These are phyloP conservation scores for Ustilago hordei DNA, from an alignment of 1,284 basidiomycete genomes.

Conservation along the genomic window DNA sequence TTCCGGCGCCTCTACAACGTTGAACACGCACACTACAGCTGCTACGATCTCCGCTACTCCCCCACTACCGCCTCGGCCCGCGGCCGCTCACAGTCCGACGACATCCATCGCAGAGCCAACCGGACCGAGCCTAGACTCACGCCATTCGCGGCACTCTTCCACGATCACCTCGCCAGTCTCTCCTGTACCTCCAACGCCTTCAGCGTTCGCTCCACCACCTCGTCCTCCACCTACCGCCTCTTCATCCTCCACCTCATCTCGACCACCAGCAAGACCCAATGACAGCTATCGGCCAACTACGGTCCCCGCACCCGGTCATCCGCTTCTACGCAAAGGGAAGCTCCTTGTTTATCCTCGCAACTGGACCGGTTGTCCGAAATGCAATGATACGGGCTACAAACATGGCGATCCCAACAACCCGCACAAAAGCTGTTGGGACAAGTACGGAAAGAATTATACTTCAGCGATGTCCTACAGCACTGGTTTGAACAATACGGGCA, in stretches of 20 bases:
- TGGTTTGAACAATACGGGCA: conserved; percentile 27
- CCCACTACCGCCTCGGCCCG: conserved; percentile 24
- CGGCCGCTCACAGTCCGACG: conserved; percentile 11
- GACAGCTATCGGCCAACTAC: conserved; percentile 45
- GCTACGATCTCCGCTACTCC: conserved; percentile 10
- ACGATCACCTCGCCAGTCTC: conserved; percentile 6
- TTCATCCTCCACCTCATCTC: conserved; percentile 12
- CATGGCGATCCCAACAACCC: conserved; percentile 53
- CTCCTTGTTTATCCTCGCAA: conserved; percentile 48
- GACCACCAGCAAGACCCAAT: conserved; percentile 11
- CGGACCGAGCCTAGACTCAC: conserved; percentile 36
- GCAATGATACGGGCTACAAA: conserved; percentile 55
- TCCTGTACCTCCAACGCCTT: conserved; percentile 11
- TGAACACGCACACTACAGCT: not conserved
- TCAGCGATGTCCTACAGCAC: conserved; percentile 47
- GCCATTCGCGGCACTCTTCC: conserved; percentile 35
- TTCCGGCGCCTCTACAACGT: conserved; percentile 6
- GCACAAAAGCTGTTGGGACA: conserved; percentile 53
- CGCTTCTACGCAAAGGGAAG: conserved; percentile 49
- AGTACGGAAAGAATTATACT: conserved; percentile 49
- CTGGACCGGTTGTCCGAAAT: conserved; percentile 52
- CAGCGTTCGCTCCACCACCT: conserved; percentile 23
- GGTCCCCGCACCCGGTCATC: conserved; percentile 48
- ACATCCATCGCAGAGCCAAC: conserved; percentile 1
- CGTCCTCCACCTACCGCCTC: conserved; percentile 17